Evolutionary conservation across 164 flowering plant genomes (phyloP).

Genomic region (Santalum album): DNA sequence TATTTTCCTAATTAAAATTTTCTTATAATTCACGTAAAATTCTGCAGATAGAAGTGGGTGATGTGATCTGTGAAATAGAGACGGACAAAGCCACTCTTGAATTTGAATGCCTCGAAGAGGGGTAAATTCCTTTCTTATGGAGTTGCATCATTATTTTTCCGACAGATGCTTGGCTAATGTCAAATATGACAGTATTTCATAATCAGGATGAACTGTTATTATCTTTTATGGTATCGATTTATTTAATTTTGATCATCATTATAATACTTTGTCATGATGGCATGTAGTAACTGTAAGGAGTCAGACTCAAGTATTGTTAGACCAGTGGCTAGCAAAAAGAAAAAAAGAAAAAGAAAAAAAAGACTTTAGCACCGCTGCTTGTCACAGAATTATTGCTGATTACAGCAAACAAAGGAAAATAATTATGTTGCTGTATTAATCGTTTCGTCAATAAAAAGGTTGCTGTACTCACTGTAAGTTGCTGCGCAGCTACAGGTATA

Average conservation of each 20-base stretch:
- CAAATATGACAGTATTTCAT: not conserved
- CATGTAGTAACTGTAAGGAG: not conserved
- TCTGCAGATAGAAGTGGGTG: constrained; percentile 1
- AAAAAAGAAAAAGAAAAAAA: no score
- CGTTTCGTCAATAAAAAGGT: no score
- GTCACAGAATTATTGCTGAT: no score
- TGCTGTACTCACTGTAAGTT: no score
- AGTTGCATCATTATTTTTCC: not conserved
- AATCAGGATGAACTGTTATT: not conserved
- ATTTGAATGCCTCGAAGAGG: not conserved
- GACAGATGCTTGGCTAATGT: no score
- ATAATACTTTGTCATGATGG: not conserved
- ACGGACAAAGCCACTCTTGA: not conserved
- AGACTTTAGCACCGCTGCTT: no score
- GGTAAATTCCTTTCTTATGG: not conserved
- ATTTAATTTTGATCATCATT: not conserved
- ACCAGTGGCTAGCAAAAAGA: no score
- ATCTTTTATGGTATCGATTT: not conserved
- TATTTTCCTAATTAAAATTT: not conserved
- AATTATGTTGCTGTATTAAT: no score
- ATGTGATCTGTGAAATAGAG: not conserved
- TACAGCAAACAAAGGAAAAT: no score
- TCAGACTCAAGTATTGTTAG: not conserved
- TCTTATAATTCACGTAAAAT: not conserved
- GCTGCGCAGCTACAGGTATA: no score